Evolutionary conservation across 192 early-diverging fungal species (phyloP).

Genomic region (Coemansia sp.): DNA sequence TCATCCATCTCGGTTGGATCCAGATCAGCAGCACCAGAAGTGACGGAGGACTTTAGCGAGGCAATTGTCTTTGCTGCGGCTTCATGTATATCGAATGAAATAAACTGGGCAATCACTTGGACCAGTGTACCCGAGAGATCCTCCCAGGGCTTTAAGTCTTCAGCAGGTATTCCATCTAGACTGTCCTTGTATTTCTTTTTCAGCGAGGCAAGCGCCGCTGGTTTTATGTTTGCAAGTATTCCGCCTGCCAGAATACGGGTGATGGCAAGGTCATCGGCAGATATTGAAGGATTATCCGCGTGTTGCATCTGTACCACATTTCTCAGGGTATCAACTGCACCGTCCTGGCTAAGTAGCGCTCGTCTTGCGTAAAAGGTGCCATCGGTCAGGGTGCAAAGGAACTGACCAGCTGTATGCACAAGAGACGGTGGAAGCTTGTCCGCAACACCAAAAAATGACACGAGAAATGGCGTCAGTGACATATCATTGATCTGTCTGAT

Average conservation of each 20-base stretch:
- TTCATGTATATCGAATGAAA: constrained; percentile 36
- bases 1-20: constrained; percentile 7
- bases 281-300: background rate
- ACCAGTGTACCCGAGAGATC: constrained; percentile 31
- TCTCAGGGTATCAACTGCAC: constrained; percentile 57
- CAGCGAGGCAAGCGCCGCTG: constrained; percentile 25
- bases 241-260: constrained; percentile 71
- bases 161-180: constrained; percentile 34
- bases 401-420: constrained; percentile 64
- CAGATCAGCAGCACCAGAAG: background rate
- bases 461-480: constrained; percentile 63
- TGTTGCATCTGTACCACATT: constrained; percentile 46
- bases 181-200: constrained; percentile 14
- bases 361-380: constrained; percentile 65
- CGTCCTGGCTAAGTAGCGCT: constrained; percentile 59
- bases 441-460: constrained; percentile 65
- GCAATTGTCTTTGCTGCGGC: constrained; percentile 22
- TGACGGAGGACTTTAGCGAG: constrained; percentile 20
- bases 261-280: constrained; percentile 60
- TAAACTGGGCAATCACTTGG: constrained; percentile 34
- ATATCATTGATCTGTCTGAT: constrained; percentile 69
- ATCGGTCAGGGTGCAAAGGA: constrained; percentile 81
- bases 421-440: constrained; percentile 40
- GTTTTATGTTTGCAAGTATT: constrained; percentile 56
- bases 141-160: constrained; percentile 59